Evolutionary conservation across 2,329 filamentous ascomycete genomes (phyloP).

Genomic region (Arthrobotrys sphaeroides): DNA sequence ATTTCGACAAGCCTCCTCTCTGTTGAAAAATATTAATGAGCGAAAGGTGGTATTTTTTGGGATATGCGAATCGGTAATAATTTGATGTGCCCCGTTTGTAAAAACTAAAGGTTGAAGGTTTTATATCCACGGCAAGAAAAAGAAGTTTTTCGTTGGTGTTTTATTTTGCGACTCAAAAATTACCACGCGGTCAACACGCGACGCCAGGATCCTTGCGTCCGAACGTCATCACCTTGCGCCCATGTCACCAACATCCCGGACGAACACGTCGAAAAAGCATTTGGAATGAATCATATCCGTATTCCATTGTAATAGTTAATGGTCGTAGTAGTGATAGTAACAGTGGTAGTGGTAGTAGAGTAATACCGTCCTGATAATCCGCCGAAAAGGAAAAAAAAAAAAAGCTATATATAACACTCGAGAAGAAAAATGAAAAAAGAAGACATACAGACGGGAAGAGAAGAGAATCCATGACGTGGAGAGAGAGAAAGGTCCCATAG

Average conservation of each 20-base stretch:
- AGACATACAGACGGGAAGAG: not conserved
- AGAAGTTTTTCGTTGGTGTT: constrained; percentile 6
- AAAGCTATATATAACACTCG: constrained; percentile 13
- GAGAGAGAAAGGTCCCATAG: not conserved
- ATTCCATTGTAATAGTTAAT: too few relatives aligned
- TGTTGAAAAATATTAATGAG: too few relatives aligned
- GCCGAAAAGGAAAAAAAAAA: too few relatives aligned
- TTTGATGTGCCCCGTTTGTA: too few relatives aligned
- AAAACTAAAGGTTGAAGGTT: not conserved
- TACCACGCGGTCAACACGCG: not conserved
- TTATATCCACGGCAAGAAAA: not conserved
- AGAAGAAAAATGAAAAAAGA: constrained; percentile 1
- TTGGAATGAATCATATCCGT: not conserved
- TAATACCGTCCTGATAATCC: constrained; percentile 2
- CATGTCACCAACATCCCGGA: too few relatives aligned
- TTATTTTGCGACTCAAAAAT: not conserved
- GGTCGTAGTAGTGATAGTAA: not conserved
- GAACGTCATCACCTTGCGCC: too few relatives aligned
- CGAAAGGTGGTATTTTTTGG: too few relatives aligned
- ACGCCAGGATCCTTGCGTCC: not conserved
- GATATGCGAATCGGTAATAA: too few relatives aligned
- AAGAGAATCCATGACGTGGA: not conserved
- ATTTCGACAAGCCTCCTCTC: too few relatives aligned
- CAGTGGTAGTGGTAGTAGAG: constrained; percentile 6
- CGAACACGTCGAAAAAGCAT: too few relatives aligned